Evolutionary conservation across 1,284 basidiomycete species (phyloP).

Genomic region (Caloboletus firmus): DNA sequence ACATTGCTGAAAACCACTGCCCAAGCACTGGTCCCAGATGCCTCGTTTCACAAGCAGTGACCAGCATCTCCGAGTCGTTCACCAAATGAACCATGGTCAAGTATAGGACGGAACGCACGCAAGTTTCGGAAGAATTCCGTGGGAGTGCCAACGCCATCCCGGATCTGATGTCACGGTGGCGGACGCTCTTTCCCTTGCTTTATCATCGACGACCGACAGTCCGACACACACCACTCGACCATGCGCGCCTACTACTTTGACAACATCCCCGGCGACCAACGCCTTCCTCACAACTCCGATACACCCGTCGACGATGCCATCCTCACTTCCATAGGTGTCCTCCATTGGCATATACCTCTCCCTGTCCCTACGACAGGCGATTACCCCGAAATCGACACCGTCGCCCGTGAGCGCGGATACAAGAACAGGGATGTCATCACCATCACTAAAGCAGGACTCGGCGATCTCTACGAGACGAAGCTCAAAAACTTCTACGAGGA

Average conservation of each 20-base stretch:
- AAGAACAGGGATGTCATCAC: constrained; percentile 78
- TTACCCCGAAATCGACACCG: constrained; percentile 55
- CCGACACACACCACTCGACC: neutral
- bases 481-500: constrained; percentile 80
- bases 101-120: no score
- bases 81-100: no score
- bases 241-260: constrained; percentile 87
- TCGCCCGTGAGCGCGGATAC: constrained; percentile 69
- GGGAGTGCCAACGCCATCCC: no score
- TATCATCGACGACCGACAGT: neutral
- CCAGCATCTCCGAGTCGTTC: no score
- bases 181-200: no score
- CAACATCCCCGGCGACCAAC: constrained; percentile 73
- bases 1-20: no score
- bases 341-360: constrained; percentile 62
- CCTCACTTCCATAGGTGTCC: constrained; percentile 59
- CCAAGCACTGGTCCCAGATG: no score
- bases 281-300: constrained; percentile 71
- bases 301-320: constrained; percentile 47
- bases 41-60: no score
- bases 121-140: no score
- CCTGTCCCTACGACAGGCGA: constrained; percentile 49
- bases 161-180: no score
- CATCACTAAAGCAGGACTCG: constrained; percentile 71
- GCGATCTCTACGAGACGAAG: constrained; percentile 77